phyloP scores from a whole-genome alignment of 495 filamentous ascomycete genomes.

The Pseudoneurospora amorphoporcata region DNA sequence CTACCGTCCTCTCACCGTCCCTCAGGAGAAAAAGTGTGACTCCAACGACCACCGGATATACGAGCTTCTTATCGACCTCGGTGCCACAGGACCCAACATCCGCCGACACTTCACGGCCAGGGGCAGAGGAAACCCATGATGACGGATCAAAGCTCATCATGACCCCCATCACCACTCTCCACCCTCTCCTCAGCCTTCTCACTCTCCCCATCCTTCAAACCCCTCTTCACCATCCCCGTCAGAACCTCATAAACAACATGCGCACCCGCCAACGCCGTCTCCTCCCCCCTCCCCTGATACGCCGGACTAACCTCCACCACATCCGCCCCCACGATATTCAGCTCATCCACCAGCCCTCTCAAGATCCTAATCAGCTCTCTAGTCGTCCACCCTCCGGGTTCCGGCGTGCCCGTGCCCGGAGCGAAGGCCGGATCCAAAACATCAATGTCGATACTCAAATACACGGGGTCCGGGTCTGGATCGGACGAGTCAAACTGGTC shows the following conservation, averaged over 20 bases:
- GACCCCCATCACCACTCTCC: background rate
- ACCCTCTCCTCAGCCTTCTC: slow-evolving; percentile 9
- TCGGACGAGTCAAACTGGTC: slow-evolving; percentile 38
- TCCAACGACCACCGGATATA: background rate
- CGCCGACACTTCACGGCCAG: background rate
- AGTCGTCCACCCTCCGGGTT: slow-evolving; percentile 66
- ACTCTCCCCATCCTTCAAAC: slow-evolving; percentile 17
- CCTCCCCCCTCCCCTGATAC: slow-evolving; percentile 75
- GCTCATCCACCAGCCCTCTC: slow-evolving; percentile 49
- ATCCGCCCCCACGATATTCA: slow-evolving; percentile 66
- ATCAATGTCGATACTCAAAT: slow-evolving; percentile 68
- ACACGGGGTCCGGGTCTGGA: slow-evolving; percentile 46
- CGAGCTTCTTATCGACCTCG: background rate
- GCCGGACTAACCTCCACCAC: slow-evolving; percentile 82
- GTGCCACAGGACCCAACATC: background rate
- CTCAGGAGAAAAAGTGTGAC: background rate
- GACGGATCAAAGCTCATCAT: slow-evolving; percentile 26
- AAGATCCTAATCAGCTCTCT: slow-evolving; percentile 61
- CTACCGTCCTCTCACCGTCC: background rate
- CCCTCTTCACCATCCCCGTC: slow-evolving; percentile 65
- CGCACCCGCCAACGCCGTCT: slow-evolving; percentile 74
- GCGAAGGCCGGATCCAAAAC: slow-evolving; percentile 62
- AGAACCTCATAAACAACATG: slow-evolving; percentile 76
- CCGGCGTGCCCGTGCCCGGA: slow-evolving; percentile 64
- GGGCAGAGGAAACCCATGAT: background rate